These are phyloP conservation scores for Aureobasidium sp. DNA, from an alignment of 2,329 filamentous ascomycete genomes.

Conservation along the genomic window DNA sequence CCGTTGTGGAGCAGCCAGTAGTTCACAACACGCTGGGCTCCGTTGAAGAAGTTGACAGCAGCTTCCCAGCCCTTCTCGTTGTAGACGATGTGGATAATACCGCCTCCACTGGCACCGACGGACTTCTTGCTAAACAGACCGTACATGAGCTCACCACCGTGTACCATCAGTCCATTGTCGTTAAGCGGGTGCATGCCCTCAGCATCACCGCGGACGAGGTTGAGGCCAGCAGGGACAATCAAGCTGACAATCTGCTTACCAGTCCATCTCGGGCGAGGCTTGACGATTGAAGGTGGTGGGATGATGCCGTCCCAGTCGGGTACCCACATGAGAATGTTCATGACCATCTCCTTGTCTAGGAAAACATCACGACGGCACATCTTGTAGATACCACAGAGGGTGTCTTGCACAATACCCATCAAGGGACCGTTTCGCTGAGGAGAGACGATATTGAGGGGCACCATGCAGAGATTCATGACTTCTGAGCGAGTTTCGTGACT, in stretches of 20 bases:
- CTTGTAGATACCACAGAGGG: constrained; percentile 93
- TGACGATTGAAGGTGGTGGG: constrained; percentile 86
- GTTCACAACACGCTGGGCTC: constrained; percentile 86
- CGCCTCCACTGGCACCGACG: constrained; percentile 80
- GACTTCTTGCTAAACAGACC: constrained; percentile 90
- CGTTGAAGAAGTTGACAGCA: constrained; percentile 93
- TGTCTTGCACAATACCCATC: constrained; percentile 99
- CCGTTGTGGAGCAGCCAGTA: constrained; percentile 97
- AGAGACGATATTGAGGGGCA: constrained; percentile 97
- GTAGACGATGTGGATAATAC: constrained; percentile 92
- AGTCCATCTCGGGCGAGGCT: constrained; percentile 89
- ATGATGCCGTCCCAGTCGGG: constrained; percentile 96
- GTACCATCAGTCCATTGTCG: constrained; percentile 75
- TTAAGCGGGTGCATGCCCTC: constrained; percentile 55
- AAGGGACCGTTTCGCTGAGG: constrained; percentile 93
- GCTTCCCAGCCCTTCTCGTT: constrained; percentile 84
- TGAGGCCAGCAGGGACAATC: constrained; percentile 82
- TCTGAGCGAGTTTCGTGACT: constrained; percentile 95
- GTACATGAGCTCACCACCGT: constrained; percentile 82
- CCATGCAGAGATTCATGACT: constrained; percentile 88
- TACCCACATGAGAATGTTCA: constrained; percentile 97
- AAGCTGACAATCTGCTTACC: constrained; percentile 97
- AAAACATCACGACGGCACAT: constrained; percentile 90
- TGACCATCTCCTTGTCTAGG: constrained; percentile 81
- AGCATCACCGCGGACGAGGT: constrained; percentile 53